Conservation (phyloP, 805 yeast genomes). For the Myxozyma kluyveri region DNA sequence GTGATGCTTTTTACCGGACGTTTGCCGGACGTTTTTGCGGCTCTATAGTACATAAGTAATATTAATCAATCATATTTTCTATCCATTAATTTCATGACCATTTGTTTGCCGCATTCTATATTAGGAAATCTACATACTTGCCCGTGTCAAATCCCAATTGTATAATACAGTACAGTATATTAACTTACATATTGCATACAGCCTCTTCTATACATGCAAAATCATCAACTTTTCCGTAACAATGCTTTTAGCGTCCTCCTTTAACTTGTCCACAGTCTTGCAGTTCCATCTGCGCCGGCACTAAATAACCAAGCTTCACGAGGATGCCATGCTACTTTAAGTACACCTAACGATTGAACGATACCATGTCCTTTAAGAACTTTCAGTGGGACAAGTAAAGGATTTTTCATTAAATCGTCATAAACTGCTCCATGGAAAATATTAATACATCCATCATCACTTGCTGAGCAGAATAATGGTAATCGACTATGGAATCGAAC, state of each 20-base stretch:
- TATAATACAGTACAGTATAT: too few relatives aligned
- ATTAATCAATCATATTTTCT: too few relatives aligned
- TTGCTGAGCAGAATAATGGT: constrained; percentile 90
- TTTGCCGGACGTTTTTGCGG: too few relatives aligned
- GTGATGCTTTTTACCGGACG: too few relatives aligned
- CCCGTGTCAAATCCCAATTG: too few relatives aligned
- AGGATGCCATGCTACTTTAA: constrained; percentile 92
- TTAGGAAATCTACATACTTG: too few relatives aligned
- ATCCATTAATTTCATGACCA: too few relatives aligned
- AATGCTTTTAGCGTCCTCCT: neutral
- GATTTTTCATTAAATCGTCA: constrained; percentile 92
- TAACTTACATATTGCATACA: neutral
- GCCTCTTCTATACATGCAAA: neutral
- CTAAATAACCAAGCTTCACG: constrained; percentile 96
- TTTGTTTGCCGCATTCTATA: too few relatives aligned
- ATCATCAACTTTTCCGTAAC: neutral
- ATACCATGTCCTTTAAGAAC: constrained; percentile 87
- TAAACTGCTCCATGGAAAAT: constrained; percentile 96
- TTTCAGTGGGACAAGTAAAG: constrained; percentile 92
- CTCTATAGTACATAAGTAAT: too few relatives aligned
- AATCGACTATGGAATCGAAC: constrained; percentile 82
- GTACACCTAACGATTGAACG: constrained; percentile 75
- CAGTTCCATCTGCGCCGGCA: constrained; percentile 95
- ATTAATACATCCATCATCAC: constrained; percentile 91
- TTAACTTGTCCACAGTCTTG: constrained; percentile 91